Evolutionary conservation across 768 basidiomycete genomes (phyloP).

Genomic region (Sutorius australiensis): DNA sequence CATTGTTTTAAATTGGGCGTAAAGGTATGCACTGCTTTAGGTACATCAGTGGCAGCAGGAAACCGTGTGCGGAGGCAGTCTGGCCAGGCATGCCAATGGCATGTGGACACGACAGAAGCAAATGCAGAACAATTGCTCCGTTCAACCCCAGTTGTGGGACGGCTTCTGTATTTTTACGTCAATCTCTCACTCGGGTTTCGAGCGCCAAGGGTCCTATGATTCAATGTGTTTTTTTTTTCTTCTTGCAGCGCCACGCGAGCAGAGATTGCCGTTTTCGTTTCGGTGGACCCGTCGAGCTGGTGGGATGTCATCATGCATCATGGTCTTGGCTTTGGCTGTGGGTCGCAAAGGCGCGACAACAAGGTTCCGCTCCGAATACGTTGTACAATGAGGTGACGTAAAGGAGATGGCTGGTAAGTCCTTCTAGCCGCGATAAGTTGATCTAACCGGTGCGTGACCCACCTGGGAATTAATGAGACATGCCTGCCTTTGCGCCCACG

Average conservation of each 20-base stretch:
- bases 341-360: not conserved
- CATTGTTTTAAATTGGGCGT: not conserved
- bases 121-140: not conserved
- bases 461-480: not conserved
- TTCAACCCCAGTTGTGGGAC: not conserved
- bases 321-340: not conserved
- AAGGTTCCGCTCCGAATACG: not conserved
- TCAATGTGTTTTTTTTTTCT: not conserved
- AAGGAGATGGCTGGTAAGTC: not conserved
- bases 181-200: not conserved
- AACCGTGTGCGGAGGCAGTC: not conserved
- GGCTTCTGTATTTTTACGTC: not conserved
- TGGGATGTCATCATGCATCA: no score
- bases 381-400: slow-evolving; percentile 5
- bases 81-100: not conserved
- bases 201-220: not conserved
- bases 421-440: not conserved
- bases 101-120: not conserved
- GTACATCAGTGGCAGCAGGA: not conserved
- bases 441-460: not conserved
- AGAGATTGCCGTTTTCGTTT: not conserved
- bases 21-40: not conserved
- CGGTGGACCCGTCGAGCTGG: not conserved
- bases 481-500: not conserved
- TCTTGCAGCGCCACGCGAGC: not conserved